Percentiles rank a stretch among this genome's conserved stretches.
Evolutionary conservation across 2,329 filamentous ascomycete species (phyloP).

Genomic region (Aureobasidium sp.): DNA sequence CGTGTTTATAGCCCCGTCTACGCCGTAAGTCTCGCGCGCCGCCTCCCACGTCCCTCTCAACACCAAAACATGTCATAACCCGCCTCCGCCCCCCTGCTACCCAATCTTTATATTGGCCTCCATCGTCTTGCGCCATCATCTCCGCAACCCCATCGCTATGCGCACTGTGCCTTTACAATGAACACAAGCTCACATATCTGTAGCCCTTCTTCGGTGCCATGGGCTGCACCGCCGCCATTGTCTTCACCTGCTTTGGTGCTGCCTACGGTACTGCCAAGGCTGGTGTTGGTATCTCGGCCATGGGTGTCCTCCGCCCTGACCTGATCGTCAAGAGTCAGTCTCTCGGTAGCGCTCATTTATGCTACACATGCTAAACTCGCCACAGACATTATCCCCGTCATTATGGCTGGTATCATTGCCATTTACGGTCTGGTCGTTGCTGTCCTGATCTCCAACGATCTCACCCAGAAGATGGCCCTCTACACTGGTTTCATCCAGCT

Average conservation of each 20-base stretch:
- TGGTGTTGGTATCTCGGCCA: conserved; percentile 94
- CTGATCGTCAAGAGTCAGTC: conserved; percentile 98
- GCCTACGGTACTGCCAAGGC: conserved; percentile 99
- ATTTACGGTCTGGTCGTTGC: conserved; percentile 60
- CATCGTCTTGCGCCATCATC: not conserved
- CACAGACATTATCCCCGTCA: conserved; percentile 97
- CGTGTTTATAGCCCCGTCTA: conserved; percentile 72
- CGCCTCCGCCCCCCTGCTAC: conserved; percentile 4
- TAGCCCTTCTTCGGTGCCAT: conserved; percentile 94
- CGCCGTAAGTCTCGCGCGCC: conserved; percentile 66
- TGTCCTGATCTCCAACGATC: conserved; percentile 46
- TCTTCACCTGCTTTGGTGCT: conserved; percentile 93
- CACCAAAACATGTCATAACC: not conserved
- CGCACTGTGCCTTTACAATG: not conserved
- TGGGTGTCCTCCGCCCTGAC: conserved; percentile 96
- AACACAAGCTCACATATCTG: conserved; percentile 21
- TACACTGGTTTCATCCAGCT: conserved; percentile 46
- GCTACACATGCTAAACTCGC: conserved; percentile 14
- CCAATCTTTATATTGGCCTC: not conserved
- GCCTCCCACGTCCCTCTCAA: not conserved
- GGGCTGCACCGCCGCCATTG: conserved; percentile 90
- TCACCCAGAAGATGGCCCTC: conserved; percentile 38
- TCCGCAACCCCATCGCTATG: not conserved
- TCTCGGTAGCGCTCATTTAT: not conserved
- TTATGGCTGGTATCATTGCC: conserved; percentile 99